Conservation (phyloP, 306 rosid species). For the Cicer pinnatifidum region DNA sequence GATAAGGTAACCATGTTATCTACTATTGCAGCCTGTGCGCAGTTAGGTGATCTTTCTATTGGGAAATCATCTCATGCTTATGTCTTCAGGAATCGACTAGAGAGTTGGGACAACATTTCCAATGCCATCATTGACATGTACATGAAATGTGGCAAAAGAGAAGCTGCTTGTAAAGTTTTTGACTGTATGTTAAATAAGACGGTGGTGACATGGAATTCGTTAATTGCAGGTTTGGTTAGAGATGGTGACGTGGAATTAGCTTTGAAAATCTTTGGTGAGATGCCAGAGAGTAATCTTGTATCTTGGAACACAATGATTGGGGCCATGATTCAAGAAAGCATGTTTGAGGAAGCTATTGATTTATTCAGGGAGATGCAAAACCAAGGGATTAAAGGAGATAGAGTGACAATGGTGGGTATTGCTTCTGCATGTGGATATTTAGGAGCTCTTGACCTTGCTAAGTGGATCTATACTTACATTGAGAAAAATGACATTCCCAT, state of each 20-base stretch:
- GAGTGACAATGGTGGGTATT: slow-evolving; percentile 75
- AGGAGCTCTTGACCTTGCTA: slow-evolving; percentile 72
- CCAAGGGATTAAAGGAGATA: slow-evolving; percentile 60
- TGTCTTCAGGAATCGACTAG: slow-evolving; percentile 69
- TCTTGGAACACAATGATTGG: slow-evolving; percentile 83
- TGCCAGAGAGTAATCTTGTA: slow-evolving; percentile 67
- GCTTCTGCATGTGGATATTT: slow-evolving; percentile 84
- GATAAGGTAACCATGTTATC: slow-evolving; percentile 74
- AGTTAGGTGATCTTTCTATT: slow-evolving; percentile 56
- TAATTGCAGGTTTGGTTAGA: slow-evolving; percentile 70
- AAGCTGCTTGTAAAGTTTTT: slow-evolving; percentile 60
- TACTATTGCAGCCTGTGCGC: slow-evolving; percentile 65
- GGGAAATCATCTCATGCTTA: slow-evolving; percentile 73
- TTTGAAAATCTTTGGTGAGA: slow-evolving; percentile 60
- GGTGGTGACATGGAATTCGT: slow-evolving; percentile 71
- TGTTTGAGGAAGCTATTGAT: slow-evolving; percentile 70
- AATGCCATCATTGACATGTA: slow-evolving; percentile 84
- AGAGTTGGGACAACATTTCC: slow-evolving; percentile 67
- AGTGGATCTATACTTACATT: slow-evolving; percentile 63
- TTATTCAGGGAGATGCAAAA: slow-evolving; percentile 71
- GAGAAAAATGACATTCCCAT: slow-evolving; percentile 54
- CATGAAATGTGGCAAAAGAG: slow-evolving; percentile 72
- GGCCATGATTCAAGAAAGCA: slow-evolving; percentile 66
- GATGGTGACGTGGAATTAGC: slow-evolving; percentile 60
- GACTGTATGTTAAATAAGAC: slow-evolving; percentile 60